phyloP scores from a whole-genome alignment of 345 rosid genomes.

The Carallia brachiata region DNA sequence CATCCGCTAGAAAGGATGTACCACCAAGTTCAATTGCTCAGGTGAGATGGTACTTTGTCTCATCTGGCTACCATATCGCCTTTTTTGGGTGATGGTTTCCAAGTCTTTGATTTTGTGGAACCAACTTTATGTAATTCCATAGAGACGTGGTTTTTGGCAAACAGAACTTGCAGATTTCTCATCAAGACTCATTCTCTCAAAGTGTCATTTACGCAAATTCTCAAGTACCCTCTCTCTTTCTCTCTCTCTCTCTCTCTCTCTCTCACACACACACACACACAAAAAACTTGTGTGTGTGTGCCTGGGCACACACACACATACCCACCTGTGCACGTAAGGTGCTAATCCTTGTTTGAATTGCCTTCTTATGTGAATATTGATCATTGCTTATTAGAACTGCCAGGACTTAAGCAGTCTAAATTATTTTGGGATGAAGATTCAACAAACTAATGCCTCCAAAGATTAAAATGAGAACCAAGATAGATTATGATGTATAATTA shows the following conservation, averaged over 20 bases:
- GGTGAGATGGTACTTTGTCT: conserved; percentile 29
- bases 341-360: neutral
- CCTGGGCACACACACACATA: neutral
- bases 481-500: no score
- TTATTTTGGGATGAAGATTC: no score
- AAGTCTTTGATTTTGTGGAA: neutral
- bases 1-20: conserved; percentile 53
- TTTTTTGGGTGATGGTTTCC: neutral
- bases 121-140: neutral
- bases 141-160: conserved; percentile 8
- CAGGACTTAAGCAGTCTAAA: no score
- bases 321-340: no score
- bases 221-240: conserved; percentile 39
- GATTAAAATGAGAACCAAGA: no score
- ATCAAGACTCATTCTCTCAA: conserved; percentile 40
- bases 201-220: conserved; percentile 29
- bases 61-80: neutral
- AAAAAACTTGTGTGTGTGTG: neutral
- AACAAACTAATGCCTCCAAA: no score
- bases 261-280: conserved; percentile 2
- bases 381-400: neutral
- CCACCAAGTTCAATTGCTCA: conserved; percentile 53
- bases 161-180: conserved; percentile 49
- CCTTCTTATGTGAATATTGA: neutral
- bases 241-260: conserved; percentile 24